A percentile compares a stretch with the other conserved stretches of the same genome.
These are phyloP conservation scores for Alectoria sarmentosa DNA, from an alignment of 495 filamentous ascomycete genomes.

Conservation along the genomic window DNA sequence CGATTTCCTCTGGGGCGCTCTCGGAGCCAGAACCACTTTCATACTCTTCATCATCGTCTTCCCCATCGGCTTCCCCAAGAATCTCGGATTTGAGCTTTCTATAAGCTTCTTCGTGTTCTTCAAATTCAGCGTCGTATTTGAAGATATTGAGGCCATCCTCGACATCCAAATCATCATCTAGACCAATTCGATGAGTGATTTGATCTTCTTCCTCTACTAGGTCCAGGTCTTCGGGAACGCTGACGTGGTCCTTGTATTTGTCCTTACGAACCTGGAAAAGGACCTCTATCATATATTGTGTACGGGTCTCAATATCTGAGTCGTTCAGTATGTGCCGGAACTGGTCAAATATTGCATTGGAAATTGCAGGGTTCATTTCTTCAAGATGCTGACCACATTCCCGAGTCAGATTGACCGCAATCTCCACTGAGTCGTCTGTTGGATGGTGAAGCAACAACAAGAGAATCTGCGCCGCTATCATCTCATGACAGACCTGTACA, in stretches of 20 bases:
- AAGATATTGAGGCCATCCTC: constrained; percentile 90
- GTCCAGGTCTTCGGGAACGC: constrained; percentile 88
- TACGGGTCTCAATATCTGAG: constrained; percentile 89
- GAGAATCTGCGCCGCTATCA: constrained; percentile 84
- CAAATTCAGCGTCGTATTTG: constrained; percentile 85
- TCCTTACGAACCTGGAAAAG: constrained; percentile 96
- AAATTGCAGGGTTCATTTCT: constrained; percentile 82
- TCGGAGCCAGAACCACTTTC: constrained; percentile 68
- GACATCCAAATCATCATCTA: constrained; percentile 76
- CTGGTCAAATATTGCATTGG: constrained; percentile 86
- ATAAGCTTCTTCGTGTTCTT: constrained; percentile 87
- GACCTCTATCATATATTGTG: constrained; percentile 98
- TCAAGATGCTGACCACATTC: constrained; percentile 92
- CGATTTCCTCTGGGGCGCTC: constrained; percentile 63
- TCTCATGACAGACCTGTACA: constrained; percentile 90
- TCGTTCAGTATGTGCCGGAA: constrained; percentile 93
- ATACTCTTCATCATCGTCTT: constrained; percentile 62
- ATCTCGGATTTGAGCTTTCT: constrained; percentile 87
- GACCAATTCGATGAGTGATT: constrained; percentile 73
- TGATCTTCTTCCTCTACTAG: constrained; percentile 96
- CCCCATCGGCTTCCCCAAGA: constrained; percentile 69
- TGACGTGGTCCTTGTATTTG: constrained; percentile 88
- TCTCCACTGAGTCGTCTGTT: constrained; percentile 96
- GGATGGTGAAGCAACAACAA: constrained; percentile 85
- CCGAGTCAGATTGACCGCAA: constrained; percentile 83